Base-by-base conservation (phyloP, 352 stramenopile species). In the Pythium diclinum region DNA sequence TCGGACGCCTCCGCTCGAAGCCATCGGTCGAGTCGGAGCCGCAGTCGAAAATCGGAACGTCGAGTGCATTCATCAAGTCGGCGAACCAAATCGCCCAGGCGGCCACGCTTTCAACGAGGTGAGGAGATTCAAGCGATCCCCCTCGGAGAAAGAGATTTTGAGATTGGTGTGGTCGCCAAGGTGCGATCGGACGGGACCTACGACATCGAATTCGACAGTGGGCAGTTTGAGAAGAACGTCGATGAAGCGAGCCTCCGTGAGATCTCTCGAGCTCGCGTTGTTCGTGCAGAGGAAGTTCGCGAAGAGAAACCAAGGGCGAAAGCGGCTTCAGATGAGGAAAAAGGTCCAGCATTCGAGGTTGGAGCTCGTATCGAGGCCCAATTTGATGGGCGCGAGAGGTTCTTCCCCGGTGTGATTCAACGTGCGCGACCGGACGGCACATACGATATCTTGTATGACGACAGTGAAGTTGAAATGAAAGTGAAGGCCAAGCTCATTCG, bases 401-500 rank as follows among this genome's bases (percentile, higher is more conserved):
- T 65, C 55, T 84, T 84, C 56, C 48, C 68, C 46, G 78, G 78
- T 21, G 68, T 54, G n/a, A 76, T 86, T 61, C 81, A 73, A 40
- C 83, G 74, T 33, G 73, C 67, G 54, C 79, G 77, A 21, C 61
- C 74, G 2, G 75, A 88, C 56, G 69, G 74, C 13, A 80, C 78
- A n/a, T 91, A 91, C 47, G 82, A 91, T 49, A 77, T 91, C 44
- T 71, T 87, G 59, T 88, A 89, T 63, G 79, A 87, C 49, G 73
- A 88, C 54, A 81, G 74, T 14, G 83, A 92, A 48, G 70, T 88
- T 40, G 83, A 94, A 61, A 47, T 74, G 44, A 76, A 73, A 38
- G 77, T 93, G 56, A 67, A 59, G 4, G 63, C 59, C 3, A 82
- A 82, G 46, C 72, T 77, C 7, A 80, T 92, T n/a, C 72, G 73